Evolutionary conservation across 805 yeast species (phyloP).

Genomic region (Jamesozyma jinghongensis): DNA sequence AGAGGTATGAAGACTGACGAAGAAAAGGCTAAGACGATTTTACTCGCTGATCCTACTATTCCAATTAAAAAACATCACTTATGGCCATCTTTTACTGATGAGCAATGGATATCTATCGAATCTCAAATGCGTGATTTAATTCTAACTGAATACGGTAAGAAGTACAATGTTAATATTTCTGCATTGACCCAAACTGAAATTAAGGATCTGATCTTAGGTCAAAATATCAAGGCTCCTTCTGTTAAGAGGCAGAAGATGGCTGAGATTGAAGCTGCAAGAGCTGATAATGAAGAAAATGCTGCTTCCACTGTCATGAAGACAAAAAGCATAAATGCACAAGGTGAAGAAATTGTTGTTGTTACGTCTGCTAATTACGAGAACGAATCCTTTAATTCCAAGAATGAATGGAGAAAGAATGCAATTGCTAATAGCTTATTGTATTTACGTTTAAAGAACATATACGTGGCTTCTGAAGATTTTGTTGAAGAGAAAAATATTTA

Average conservation of each 20-base stretch:
- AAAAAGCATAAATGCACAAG: conserved; percentile 82
- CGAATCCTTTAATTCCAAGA: conserved; percentile 67
- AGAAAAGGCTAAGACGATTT: conserved; percentile 64
- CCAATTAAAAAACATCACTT: conserved; percentile 69
- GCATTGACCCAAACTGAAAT: conserved; percentile 89
- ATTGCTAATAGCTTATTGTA: conserved; percentile 66
- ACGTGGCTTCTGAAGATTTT: conserved; percentile 59
- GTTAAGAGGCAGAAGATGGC: conserved; percentile 76
- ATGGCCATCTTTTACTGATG: conserved; percentile 87
- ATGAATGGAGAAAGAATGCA: conserved; percentile 88
- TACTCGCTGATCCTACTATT: conserved; percentile 66
- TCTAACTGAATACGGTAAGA: conserved; percentile 72
- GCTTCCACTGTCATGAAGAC: conserved; percentile 72
- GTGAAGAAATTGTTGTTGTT: conserved; percentile 91
- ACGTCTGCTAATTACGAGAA: conserved; percentile 87
- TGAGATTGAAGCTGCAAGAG: conserved; percentile 48
- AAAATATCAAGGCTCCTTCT: conserved; percentile 85
- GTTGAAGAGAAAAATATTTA: conserved; percentile 53
- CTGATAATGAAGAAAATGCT: conserved; percentile 32
- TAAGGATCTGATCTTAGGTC: conserved; percentile 89
- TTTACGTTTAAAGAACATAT: conserved; percentile 65
- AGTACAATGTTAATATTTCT: conserved; percentile 76
- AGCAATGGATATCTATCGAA: conserved; percentile 90
- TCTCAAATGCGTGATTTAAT: conserved; percentile 81
- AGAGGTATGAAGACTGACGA: conserved; percentile 72